Evolutionary conservation across 176 grass and related monocot genomes (phyloP), one percentile per base, ranked within the genome.

Genomic region (Aechmea fasciata): DNA sequence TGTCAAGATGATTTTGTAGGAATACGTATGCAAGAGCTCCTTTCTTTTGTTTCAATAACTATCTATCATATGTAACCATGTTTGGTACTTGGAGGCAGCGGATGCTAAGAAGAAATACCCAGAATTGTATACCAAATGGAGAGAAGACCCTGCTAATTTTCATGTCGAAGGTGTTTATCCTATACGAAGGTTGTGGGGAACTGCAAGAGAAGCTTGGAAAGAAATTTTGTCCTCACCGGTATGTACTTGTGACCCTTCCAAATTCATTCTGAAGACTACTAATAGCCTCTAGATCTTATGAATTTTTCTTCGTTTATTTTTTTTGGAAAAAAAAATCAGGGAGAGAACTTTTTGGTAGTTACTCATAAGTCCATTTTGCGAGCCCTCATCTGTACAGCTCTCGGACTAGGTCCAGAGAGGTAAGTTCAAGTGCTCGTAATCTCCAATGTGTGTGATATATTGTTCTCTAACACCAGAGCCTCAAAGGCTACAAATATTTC

Each of bases 321-420:
- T 66, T 48, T 23, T n/a, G n/a, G n/a, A 23, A 23, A 23, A 78
- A 64, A 3, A 4, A 26, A 48, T 29, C 72, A 90, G 83, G 91
- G 91, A 51, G 87, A 87, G 50, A 81, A 59, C 50, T 78, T 95
- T 69, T 74, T 95, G 66, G 87, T 90, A 49, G 76, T 95, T 65
- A 85, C 90, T 18, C 90, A 94, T 53, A 95, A 95, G 82, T 95
- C 90, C 67, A 87, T 90, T 80, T 75, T 95, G 72, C 75, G 83
- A 2, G 90, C 90, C 10, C 90, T 90, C 48, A 70, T 95, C 75
- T 90, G 87, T 75, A 87, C 91, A 25, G 86, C 87, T 22, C 65
- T 95, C 12, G 91, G 81, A 63, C 83, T 95, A 54, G 69, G 75
- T 65, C 87, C 91, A 22, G 87, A 95, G 74, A 83, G 87, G 91